A percentile compares a stretch with the other conserved stretches of the same genome.
These are phyloP conservation scores for Aureobasidium uvarum DNA, from an alignment of 2,329 filamentous ascomycete genomes.

Conservation along the genomic window DNA sequence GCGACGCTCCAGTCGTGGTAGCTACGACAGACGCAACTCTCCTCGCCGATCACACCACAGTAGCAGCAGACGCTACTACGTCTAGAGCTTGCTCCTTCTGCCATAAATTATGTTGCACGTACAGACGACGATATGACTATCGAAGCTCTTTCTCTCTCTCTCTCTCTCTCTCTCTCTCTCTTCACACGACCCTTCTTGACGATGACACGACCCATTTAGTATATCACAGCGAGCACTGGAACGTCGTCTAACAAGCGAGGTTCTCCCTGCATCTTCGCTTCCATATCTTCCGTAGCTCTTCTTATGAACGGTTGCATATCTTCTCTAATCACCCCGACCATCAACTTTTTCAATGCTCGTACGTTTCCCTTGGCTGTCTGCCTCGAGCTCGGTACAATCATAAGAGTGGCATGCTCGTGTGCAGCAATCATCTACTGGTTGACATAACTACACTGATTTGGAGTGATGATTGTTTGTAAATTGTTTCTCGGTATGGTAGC, in stretches of 20 bases:
- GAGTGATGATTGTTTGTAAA: neutral
- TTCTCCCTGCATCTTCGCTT: neutral
- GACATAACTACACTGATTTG: neutral
- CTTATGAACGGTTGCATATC: neutral
- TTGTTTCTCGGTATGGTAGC: neutral
- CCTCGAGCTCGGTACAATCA: neutral
- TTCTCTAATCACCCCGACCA: neutral
- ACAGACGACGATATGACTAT: neutral
- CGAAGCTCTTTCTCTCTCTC: neutral
- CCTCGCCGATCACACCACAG: slow-evolving; percentile 29
- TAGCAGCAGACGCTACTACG: slow-evolving; percentile 36
- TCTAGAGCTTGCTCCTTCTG: slow-evolving; percentile 16
- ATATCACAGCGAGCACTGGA: neutral
- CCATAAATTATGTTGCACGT: neutral
- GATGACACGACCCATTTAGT: slow-evolving; percentile 1
- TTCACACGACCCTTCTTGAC: neutral
- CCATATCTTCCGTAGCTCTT: neutral
- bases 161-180: neutral
- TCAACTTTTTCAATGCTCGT: neutral
- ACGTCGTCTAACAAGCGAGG: neutral
- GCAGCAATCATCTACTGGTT: neutral
- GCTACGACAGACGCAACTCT: slow-evolving; percentile 32
- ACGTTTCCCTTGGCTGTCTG: neutral
- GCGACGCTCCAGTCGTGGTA: slow-evolving; percentile 38
- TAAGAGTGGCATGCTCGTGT: neutral